These are phyloP conservation scores for Hemileccinum rubropunctum DNA, from an alignment of 768 basidiomycete genomes.

Conservation along the genomic window DNA sequence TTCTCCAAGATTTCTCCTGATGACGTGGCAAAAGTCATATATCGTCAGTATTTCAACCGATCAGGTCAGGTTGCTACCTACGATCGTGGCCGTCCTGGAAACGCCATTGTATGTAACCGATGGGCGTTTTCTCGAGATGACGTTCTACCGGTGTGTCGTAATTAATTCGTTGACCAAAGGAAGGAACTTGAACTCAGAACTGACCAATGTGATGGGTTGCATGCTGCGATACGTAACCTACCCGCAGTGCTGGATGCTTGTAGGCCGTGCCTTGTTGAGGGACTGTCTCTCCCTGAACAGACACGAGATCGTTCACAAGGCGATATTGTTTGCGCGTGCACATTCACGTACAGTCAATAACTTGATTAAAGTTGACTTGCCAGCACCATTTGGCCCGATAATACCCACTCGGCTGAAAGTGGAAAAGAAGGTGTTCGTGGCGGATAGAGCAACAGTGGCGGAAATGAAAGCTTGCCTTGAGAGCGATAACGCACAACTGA, in stretches of 20 bases:
- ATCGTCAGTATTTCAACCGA: slow-evolving; percentile 7
- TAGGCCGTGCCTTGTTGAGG: slow-evolving; percentile 91
- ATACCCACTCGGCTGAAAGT: slow-evolving; percentile 79
- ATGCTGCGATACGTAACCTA: slow-evolving; percentile 97
- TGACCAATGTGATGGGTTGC: slow-evolving; percentile 93
- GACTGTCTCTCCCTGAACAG: slow-evolving; percentile 74
- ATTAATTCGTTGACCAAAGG: slow-evolving; percentile 16
- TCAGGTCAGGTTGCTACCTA: slow-evolving; percentile 37
- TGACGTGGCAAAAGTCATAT: slow-evolving; percentile 12
- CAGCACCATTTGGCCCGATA: slow-evolving; percentile 91
- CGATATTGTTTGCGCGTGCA: slow-evolving; percentile 2
- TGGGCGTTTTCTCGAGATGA: slow-evolving; percentile 94
- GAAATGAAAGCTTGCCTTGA: slow-evolving; percentile 60
- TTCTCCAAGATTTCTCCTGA: slow-evolving; percentile 89
- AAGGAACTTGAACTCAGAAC: slow-evolving; percentile 24
- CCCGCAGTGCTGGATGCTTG: slow-evolving; percentile 91
- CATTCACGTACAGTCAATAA: slow-evolving; percentile 67
- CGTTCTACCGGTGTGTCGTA: slow-evolving; percentile 51
- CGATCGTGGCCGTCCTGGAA: slow-evolving; percentile 99
- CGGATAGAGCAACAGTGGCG: slow-evolving; percentile 17
- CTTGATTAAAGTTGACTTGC: slow-evolving; percentile 95
- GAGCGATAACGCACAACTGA: slow-evolving; percentile 90
- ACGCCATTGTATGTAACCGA: slow-evolving; percentile 97
- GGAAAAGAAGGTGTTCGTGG: slow-evolving; percentile 22
- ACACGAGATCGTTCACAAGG: slow-evolving; percentile 8